Percentiles rank a stretch among this genome's conserved stretches.
Evolutionary conservation across 2,329 filamentous ascomycete genomes (phyloP).

Genomic region (Fusarium lyarnte): DNA sequence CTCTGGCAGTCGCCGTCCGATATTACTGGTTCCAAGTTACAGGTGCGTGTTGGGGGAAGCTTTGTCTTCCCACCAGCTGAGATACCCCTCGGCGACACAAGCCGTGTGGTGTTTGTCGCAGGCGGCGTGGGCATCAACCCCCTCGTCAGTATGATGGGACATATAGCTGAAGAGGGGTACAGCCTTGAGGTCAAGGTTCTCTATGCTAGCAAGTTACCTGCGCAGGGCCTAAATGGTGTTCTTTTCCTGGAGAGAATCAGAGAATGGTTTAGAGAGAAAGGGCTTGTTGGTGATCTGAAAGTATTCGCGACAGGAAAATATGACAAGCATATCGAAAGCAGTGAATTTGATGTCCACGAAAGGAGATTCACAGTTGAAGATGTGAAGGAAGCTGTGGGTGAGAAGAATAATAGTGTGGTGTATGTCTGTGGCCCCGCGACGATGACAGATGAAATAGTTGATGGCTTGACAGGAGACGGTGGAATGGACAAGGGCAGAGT

Average conservation of each 20-base stretch:
- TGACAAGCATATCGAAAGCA: neutral
- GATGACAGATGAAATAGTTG: slow-evolving; percentile 75
- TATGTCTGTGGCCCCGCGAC: slow-evolving; percentile 74
- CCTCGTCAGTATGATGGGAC: slow-evolving; percentile 76
- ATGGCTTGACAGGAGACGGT: slow-evolving; percentile 50
- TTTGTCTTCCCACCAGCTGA: slow-evolving; percentile 78
- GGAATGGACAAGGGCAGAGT: slow-evolving; percentile 59
- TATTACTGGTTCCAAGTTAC: slow-evolving; percentile 68
- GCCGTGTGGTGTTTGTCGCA: slow-evolving; percentile 76
- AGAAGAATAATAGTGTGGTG: slow-evolving; percentile 55
- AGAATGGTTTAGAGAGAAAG: slow-evolving; percentile 50
- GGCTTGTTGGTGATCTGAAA: slow-evolving; percentile 49
- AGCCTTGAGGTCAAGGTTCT: slow-evolving; percentile 64
- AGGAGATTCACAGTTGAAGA: slow-evolving; percentile 57
- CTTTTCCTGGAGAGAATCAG: slow-evolving; percentile 63
- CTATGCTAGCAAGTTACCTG: slow-evolving; percentile 64
- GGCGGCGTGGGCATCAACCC: slow-evolving; percentile 88
- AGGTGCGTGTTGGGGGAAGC: slow-evolving; percentile 79
- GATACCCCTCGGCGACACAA: slow-evolving; percentile 53
- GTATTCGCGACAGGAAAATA: slow-evolving; percentile 58
- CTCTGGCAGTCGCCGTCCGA: slow-evolving; percentile 69
- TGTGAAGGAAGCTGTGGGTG: slow-evolving; percentile 51
- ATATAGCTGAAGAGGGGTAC: slow-evolving; percentile 56
- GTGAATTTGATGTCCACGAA: slow-evolving; percentile 34
- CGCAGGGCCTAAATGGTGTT: slow-evolving; percentile 48